phyloP scores from a whole-genome alignment of 345 rosid genomes.

The Leavenworthia alabamica region DNA sequence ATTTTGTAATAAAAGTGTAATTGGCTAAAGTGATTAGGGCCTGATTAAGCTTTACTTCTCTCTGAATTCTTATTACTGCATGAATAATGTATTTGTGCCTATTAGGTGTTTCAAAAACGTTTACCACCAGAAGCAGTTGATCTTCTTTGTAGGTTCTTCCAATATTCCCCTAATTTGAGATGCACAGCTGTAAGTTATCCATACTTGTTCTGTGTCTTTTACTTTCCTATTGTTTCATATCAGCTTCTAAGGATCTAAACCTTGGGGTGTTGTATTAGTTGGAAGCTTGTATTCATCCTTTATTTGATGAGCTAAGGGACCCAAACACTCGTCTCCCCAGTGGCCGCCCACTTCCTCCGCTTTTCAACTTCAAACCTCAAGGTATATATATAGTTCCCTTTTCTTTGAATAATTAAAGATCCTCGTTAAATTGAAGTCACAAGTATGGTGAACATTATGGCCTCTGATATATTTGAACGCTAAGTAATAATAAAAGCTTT shows the following conservation, averaged over 20 bases:
- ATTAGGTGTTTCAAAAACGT: slow-evolving; percentile 54
- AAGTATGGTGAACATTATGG: neutral
- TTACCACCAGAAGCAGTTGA: slow-evolving; percentile 97
- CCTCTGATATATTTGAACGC: neutral
- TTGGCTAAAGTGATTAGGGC: neutral
- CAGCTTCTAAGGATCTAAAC: neutral
- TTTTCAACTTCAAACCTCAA: slow-evolving; percentile 74
- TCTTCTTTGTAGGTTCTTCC: slow-evolving; percentile 90
- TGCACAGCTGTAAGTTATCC: slow-evolving; percentile 83
- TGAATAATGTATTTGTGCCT: neutral
- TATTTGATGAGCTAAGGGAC: slow-evolving; percentile 89
- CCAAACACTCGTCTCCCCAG: slow-evolving; percentile 80
- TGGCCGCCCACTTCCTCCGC: slow-evolving; percentile 93
- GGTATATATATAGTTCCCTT: slow-evolving; percentile 33
- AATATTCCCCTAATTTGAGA: slow-evolving; percentile 90
- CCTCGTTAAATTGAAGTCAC: neutral
- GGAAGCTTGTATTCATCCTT: slow-evolving; percentile 88
- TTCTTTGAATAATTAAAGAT: neutral
- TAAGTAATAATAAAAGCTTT: neutral
- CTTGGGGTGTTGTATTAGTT: slow-evolving; percentile 36
- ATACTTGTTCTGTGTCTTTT: slow-evolving; percentile 4
- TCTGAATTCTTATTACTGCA: neutral
- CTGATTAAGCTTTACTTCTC: neutral
- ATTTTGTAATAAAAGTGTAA: neutral
- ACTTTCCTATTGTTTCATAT: neutral